Percentiles rank a stretch among this genome's conserved stretches.
phyloP scores from a whole-genome alignment of 352 stramenopile species.

The Phytophthora sansomeana region DNA sequence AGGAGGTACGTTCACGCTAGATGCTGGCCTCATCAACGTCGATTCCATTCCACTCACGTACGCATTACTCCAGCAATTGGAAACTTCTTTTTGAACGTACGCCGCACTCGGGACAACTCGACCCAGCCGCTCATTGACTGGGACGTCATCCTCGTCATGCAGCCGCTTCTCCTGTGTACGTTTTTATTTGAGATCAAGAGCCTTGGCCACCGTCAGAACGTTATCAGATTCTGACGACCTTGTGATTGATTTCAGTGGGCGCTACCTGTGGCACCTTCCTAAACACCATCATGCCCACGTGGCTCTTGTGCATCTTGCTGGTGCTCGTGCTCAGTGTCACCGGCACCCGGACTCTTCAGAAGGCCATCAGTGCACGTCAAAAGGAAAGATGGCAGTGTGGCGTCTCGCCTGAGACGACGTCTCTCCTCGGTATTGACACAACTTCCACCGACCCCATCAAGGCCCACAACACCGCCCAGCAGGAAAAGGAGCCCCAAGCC shows the following conservation, averaged over 20 bases:
- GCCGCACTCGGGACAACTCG: conserved; percentile 89
- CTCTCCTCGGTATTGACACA: conserved; percentile 21
- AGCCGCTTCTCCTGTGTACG: conserved; percentile 89
- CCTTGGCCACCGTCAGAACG: not conserved
- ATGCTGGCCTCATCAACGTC: not conserved
- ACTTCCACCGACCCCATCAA: conserved; percentile 11
- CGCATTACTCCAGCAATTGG: conserved; percentile 67
- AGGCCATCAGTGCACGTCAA: conserved; percentile 89
- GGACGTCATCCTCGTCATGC: conserved; percentile 97
- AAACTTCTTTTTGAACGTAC: conserved; percentile 93
- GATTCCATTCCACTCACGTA: not conserved
- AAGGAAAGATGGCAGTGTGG: conserved; percentile 82
- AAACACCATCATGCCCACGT: conserved; percentile 92
- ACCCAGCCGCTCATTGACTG: conserved; percentile 96
- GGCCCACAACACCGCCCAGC: conserved; percentile 30
- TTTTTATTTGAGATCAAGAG: not conserved
- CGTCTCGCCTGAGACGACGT: conserved; percentile 22
- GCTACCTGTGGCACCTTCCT: conserved; percentile 89
- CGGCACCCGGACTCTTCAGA: conserved; percentile 88
- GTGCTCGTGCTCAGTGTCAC: conserved; percentile 91
- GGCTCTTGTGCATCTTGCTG: conserved; percentile 89
- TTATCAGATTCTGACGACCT: conserved; percentile 9
- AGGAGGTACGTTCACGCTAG: conserved; percentile 42
- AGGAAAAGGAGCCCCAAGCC: conserved; percentile 39
- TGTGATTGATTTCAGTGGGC: conserved; percentile 49